Base-by-base conservation (phyloP, 352 stramenopile species). In the Aphanomyces stellatus region DNA sequence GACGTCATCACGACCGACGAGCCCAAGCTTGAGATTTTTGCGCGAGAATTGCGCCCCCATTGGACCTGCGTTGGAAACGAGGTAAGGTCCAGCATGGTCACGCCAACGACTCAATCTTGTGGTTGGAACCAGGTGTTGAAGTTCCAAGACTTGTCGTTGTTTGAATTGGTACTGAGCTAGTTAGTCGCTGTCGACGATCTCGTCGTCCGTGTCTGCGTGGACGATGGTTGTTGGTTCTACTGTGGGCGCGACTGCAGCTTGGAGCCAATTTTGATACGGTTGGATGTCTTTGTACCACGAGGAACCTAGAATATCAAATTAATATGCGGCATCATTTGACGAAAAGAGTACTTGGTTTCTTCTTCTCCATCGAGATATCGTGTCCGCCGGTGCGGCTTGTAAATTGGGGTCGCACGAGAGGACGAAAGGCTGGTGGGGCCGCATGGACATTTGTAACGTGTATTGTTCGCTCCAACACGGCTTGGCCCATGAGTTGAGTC, bases 61-160 rank as follows among this genome's bases (percentile, higher is more conserved):
- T 90, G 82, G 75, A 81, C 77, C 19, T 87, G 76, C 43, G 56
- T 88, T n/a, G 83, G 83, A 13, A 81, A 88, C 28, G 81, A 91
- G 74, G 79, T 74, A 64, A 11, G 24, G 53, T 31, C 37, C 13
- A 51, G 6, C 42, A 51, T 24, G 13, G 25, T 24, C n/a, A n/a
- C n/a, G n/a, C n/a, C n/a, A n/a, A n/a, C n/a, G n/a, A n/a, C n/a
- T n/a, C n/a, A n/a, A n/a, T n/a, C n/a, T n/a, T n/a, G n/a, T n/a
- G n/a, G n/a, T n/a, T n/a, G n/a, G n/a, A n/a, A n/a, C n/a, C 48
- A 86, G 75, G 76, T 83, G n/a, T 62, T 83, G 30, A 87, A 85
- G 67, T 85, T 87, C 70, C 79, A 87, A 28, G 46, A 53, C 10
- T 4, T 34, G 1, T 41, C 28, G 28, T 55, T 75, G n/a, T 74